Base-by-base conservation (phyloP, 345 rosid genomes). In the Viola odorata region DNA sequence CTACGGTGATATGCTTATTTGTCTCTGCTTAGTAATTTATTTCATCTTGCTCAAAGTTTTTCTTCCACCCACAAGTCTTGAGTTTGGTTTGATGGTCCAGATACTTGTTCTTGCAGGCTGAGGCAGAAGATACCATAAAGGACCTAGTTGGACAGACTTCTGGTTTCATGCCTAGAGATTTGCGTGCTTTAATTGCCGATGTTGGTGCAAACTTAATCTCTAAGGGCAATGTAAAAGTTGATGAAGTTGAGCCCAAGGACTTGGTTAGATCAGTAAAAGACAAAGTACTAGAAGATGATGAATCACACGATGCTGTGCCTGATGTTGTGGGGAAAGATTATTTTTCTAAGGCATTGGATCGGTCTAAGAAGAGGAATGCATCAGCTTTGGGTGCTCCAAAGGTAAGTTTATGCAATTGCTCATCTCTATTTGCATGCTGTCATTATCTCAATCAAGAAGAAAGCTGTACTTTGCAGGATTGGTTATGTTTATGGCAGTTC, bases 301-400 rank as follows among this genome's bases (percentile, higher is more conserved):
- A 64, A 45, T 71, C 80, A 61, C 50, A 52, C 52, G 57, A 60
- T 49, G 61, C 55, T 65, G 58, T 50, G 37, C 69, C 81, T 71
- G 77, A 52, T 55, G 62, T 61, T 50, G 45, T 67, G 53, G 74
- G 75, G 52, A 86, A 85, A 64, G 87, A 82, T 52, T 82, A 73
- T 61, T 69, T 94, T 63, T 64, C 62, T 69, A 85, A 76, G 76
- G 97, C 96, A 9, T 66, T 94, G 77, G 91, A 88, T 42, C 78
- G 87, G 73, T 86, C 96, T 68, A 94, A 90, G 85, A 94, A 88
- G 77, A 82, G 99, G 73, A 94, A 85, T 75, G 91, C 96, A 69
- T 87, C 90, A 41, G 95, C 95, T 53, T 75, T 94, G 74, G 97
- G 99, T 66, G 80, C 99, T 77, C 99, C 99, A 32, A 94, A 90